These are phyloP conservation scores for Aureobasidium mangrovei DNA, from an alignment of 2,329 filamentous ascomycete species.

Conservation along the genomic window DNA sequence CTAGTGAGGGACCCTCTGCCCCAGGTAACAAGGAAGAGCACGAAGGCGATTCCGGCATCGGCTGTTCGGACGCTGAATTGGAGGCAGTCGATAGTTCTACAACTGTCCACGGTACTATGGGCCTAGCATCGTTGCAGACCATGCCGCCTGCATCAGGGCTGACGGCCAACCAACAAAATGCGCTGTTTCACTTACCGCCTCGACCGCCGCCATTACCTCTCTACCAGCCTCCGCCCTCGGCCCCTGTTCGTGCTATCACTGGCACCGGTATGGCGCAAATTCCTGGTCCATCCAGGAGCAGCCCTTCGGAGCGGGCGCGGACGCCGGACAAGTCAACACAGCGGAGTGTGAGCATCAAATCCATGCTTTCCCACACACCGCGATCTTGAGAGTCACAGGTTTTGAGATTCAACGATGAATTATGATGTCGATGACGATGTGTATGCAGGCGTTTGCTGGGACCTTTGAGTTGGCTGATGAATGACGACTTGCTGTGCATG, in stretches of 20 bases:
- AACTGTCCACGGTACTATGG: neutral
- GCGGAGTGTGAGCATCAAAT: slow-evolving; percentile 4
- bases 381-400: neutral
- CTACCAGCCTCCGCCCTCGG: slow-evolving; percentile 27
- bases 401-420: neutral
- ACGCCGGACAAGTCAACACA: neutral
- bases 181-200: neutral
- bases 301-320: neutral
- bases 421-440: neutral
- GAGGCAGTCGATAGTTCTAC: slow-evolving; percentile 18
- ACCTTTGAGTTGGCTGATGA: no score
- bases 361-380: slow-evolving; percentile 4
- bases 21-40: slow-evolving; percentile 35
- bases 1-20: slow-evolving; percentile 32
- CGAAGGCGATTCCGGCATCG: slow-evolving; percentile 63
- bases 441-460: no score
- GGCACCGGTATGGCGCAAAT: neutral
- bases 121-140: neutral
- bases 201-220: slow-evolving; percentile 23
- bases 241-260: neutral
- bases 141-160: neutral
- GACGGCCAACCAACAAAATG: neutral
- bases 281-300: neutral
- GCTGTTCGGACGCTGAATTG: slow-evolving; percentile 42
- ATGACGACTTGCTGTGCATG: no score